Percentiles rank a stretch among this genome's conserved stretches.
These are phyloP conservation scores for Yamadazyma paraphyllophila DNA, from an alignment of 805 yeast species.

Conservation along the genomic window DNA sequence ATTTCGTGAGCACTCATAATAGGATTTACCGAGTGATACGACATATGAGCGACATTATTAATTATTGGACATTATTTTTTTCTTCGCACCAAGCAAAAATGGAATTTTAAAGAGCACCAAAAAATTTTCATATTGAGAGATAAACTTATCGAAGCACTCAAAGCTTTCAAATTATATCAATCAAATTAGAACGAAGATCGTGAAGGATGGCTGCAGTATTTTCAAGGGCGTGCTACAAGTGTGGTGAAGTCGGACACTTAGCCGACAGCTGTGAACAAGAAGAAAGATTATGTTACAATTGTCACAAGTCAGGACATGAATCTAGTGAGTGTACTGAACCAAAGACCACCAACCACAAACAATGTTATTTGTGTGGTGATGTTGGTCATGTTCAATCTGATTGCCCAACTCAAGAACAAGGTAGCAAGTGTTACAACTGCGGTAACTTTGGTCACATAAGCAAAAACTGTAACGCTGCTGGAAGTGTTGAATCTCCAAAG, in stretches of 20 bases:
- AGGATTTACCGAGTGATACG: neutral
- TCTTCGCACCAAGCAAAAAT: slow-evolving; percentile 3
- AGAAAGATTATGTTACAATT: slow-evolving; percentile 89
- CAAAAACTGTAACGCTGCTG: slow-evolving; percentile 58
- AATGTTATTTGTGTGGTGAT: slow-evolving; percentile 92
- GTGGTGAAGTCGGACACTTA: slow-evolving; percentile 89
- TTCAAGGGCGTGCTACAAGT: slow-evolving; percentile 84
- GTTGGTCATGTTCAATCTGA: slow-evolving; percentile 87
- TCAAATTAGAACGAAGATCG: slow-evolving; percentile 1
- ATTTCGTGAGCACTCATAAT: neutral
- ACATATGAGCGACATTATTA: neutral
- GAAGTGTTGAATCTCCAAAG: slow-evolving; percentile 18
- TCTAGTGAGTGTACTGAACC: slow-evolving; percentile 87
- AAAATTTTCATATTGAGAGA: slow-evolving; percentile 11
- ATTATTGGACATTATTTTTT: neutral
- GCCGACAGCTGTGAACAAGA: slow-evolving; percentile 85
- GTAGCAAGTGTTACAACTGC: slow-evolving; percentile 68
- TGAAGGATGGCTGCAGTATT: slow-evolving; percentile 39
- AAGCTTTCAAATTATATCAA: slow-evolving; percentile 3
- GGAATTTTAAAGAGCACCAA: neutral
- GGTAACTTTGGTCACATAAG: slow-evolving; percentile 74
- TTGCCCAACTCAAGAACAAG: slow-evolving; percentile 66
- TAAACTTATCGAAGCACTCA: neutral
- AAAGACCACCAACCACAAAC: slow-evolving; percentile 78
- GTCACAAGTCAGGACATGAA: slow-evolving; percentile 87